These are phyloP conservation scores for Aspergillus leporis DNA, from an alignment of 495 filamentous ascomycete genomes.

Conservation along the genomic window DNA sequence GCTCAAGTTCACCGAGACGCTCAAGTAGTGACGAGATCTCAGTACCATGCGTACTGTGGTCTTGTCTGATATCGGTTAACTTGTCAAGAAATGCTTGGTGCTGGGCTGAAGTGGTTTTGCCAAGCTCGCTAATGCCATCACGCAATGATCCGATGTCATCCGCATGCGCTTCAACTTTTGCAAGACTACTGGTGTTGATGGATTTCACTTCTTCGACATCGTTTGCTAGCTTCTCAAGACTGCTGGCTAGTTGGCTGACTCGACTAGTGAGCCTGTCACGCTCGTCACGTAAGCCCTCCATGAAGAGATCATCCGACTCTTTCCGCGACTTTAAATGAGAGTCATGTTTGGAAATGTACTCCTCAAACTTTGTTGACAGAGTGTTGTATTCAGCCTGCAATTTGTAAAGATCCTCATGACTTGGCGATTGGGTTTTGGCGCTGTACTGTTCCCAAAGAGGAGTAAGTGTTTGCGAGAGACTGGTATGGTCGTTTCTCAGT, in stretches of 20 bases:
- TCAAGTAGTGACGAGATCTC: slow-evolving; percentile 2
- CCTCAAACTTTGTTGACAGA: neutral
- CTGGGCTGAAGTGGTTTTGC: slow-evolving; percentile 1
- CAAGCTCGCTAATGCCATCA: slow-evolving; percentile 2
- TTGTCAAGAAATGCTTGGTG: slow-evolving; percentile 9
- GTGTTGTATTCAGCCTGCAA: neutral
- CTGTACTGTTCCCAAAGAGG: slow-evolving; percentile 5
- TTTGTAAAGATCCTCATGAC: neutral
- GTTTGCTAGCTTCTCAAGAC: slow-evolving; percentile 7
- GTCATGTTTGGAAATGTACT: neutral
- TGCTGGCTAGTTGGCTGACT: slow-evolving; percentile 1
- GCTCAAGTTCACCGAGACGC: slow-evolving; percentile 3
- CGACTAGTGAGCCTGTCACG: slow-evolving; percentile 9
- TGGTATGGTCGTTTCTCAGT: slow-evolving; percentile 6
- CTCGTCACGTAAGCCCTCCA: slow-evolving; percentile 13
- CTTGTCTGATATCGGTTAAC: neutral
- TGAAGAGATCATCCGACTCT: neutral
- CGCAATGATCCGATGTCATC: slow-evolving; percentile 3
- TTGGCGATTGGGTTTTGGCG: neutral
- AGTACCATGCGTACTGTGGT: neutral
- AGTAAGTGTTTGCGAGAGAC: slow-evolving; percentile 11
- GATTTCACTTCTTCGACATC: slow-evolving; percentile 8
- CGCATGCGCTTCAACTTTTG: neutral
- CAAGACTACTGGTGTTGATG: neutral
- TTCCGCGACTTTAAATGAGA: neutral